phyloP scores from a whole-genome alignment of 2,329 filamentous ascomycete genomes.

The Fusarium sp. region DNA sequence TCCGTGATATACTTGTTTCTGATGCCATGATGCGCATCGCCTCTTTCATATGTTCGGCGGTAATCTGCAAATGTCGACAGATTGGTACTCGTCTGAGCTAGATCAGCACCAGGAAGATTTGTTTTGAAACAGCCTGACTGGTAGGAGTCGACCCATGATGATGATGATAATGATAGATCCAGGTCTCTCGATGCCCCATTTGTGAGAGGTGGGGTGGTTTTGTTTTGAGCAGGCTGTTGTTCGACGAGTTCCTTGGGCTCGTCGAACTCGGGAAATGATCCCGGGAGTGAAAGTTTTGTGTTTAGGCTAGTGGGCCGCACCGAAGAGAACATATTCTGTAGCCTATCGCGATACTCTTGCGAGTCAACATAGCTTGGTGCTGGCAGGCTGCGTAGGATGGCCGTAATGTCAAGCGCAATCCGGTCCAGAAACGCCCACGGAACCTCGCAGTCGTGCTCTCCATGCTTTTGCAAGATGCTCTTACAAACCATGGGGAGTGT shows the following conservation, averaged over 20 bases:
- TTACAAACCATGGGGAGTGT: slow-evolving; percentile 43
- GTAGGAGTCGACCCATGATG: background rate
- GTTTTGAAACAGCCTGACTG: slow-evolving; percentile 22
- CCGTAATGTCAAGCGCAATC: slow-evolving; percentile 48
- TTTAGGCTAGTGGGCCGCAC: slow-evolving; percentile 33
- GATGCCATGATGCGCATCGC: slow-evolving; percentile 35
- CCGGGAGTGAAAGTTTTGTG: slow-evolving; percentile 38
- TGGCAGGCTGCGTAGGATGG: slow-evolving; percentile 43
- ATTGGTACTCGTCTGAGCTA: slow-evolving; percentile 21
- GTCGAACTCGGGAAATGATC: slow-evolving; percentile 44
- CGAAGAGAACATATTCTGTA: slow-evolving; percentile 39
- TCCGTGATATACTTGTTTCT: slow-evolving; percentile 36
- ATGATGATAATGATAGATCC: background rate
- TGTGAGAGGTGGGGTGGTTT: background rate
- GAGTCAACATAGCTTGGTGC: slow-evolving; percentile 47
- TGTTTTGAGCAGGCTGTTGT: background rate
- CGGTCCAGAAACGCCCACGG: slow-evolving; percentile 43
- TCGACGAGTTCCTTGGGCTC: slow-evolving; percentile 20
- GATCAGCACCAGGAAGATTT: slow-evolving; percentile 21
- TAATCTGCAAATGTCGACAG: slow-evolving; percentile 35
- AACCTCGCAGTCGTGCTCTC: slow-evolving; percentile 19
- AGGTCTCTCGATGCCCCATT: background rate
- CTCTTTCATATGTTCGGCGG: slow-evolving; percentile 33
- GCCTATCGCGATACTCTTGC: slow-evolving; percentile 38
- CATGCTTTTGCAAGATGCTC: slow-evolving; percentile 35